Base-by-base conservation (phyloP, 345 rosid genomes). In the Aquilaria yunnanensis region DNA sequence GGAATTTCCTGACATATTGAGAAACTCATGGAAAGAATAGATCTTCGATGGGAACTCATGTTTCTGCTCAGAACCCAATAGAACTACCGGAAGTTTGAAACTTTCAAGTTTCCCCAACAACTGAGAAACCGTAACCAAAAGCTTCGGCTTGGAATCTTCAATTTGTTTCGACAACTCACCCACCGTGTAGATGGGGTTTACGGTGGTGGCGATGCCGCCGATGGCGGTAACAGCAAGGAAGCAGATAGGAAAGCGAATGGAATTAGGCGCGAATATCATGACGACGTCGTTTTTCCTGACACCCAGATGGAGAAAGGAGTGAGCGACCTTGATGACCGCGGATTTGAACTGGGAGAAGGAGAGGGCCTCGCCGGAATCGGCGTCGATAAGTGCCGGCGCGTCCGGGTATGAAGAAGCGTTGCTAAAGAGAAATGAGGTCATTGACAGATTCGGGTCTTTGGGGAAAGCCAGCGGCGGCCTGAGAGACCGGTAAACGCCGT, bases 131-230 rank as follows among this genome's bases (percentile, higher is more conserved):
- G 97, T 81, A 10, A 90, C 64, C 12, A 88, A 56, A 62, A 87
- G 70, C 72, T 84, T 90, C 43, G 98, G 94, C 2, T 73, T 79
- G 0, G 92, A 83, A 54, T 93, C 94, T 47, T 79, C 66, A 13
- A 86, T 56, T 59, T 93, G 98, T 59, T 93, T 89, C 0, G 83
- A 78, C 55, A 90, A 55, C 50, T 93, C 98, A 3, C 29, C 29
- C 1, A 72, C 74, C 1, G 96, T 85, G 75, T 87, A 92, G n/a
- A 78, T 59, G 58, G 94, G 97, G 62, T 92, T 89, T 10, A 71
- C 85, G 46, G 98, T 90, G 43, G 97, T 87, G 32, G 85, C 80
- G 30, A 90, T 67, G 5, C 81, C 96, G 11, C 98, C 97, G 32
- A 88, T 61, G 5, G 96, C 80, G 4, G 81, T 54, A 12, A 83